Conservation (phyloP, 2,329 filamentous ascomycete species). For the Drechmeria coniospora region DNA sequence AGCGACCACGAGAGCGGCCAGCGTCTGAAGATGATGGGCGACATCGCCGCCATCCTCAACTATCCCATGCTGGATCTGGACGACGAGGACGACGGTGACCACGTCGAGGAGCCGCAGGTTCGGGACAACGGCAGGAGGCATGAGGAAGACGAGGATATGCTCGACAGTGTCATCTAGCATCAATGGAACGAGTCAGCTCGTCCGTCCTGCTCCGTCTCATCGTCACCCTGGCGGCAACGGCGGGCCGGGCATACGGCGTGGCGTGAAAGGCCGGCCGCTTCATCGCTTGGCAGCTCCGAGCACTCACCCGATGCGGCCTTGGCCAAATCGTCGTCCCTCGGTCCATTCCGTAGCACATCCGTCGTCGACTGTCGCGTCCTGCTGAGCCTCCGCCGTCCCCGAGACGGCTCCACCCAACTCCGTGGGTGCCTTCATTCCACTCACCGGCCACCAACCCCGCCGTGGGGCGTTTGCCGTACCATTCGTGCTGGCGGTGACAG, state of each 20-base stretch:
- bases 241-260: neutral
- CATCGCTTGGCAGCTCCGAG: too few relatives aligned
- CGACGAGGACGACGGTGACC: conserved; percentile 42
- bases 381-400: too few relatives aligned
- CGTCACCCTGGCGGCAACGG: neutral
- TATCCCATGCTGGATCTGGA: conserved; percentile 76
- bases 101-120: conserved; percentile 6
- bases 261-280: too few relatives aligned
- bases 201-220: neutral
- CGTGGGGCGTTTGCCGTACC: too few relatives aligned
- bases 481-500: too few relatives aligned
- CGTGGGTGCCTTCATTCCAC: too few relatives aligned
- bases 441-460: too few relatives aligned
- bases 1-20: conserved; percentile 89
- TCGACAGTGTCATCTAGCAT: conserved; percentile 18
- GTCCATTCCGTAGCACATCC: too few relatives aligned
- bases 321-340: too few relatives aligned
- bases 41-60: conserved; percentile 79
- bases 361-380: too few relatives aligned
- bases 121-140: conserved; percentile 6
- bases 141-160: conserved; percentile 15
- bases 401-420: too few relatives aligned
- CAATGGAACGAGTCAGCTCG: conserved; percentile 1
- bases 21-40: conserved; percentile 66
- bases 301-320: too few relatives aligned